phyloP scores from a whole-genome alignment of 345 rosid species.

The Acer saccharum region DNA sequence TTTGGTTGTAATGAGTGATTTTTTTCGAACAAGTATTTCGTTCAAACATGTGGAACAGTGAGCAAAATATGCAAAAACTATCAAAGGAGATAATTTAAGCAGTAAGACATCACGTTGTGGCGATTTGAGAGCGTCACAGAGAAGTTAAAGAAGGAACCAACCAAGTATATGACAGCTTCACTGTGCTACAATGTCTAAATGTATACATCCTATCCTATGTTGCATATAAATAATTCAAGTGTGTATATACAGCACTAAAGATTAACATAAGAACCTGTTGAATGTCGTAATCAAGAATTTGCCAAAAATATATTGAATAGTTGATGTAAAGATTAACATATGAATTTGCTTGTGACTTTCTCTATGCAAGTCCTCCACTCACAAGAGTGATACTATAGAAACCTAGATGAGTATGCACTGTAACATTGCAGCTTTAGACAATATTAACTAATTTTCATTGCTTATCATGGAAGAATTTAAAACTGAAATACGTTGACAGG shows the following conservation, averaged over 20 bases:
- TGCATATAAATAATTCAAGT: background rate
- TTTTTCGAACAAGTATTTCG: constrained; percentile 29
- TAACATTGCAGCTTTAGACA: no score
- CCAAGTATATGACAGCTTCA: background rate
- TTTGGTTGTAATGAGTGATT: no score
- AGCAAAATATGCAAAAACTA: background rate
- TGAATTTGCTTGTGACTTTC: background rate
- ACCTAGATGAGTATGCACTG: no score
- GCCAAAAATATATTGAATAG: background rate
- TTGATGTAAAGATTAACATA: background rate
- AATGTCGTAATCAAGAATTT: background rate
- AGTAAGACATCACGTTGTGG: background rate
- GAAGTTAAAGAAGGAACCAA: background rate
- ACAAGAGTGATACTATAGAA: no score
- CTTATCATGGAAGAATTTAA: no score
- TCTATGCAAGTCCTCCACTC: background rate
- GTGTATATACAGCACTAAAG: background rate
- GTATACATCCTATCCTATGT: background rate
- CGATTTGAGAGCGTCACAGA: background rate
- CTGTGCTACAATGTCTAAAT: background rate
- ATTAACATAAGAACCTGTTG: background rate
- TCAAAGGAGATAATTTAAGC: constrained; percentile 1
- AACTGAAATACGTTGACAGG: no score
- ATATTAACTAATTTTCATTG: no score
- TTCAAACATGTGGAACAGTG: constrained; percentile 11